These are phyloP conservation scores for Pseudisothecium myosuroides DNA, from an alignment of 225 moss, liverwort and hornwort species.

Conservation along the genomic window DNA sequence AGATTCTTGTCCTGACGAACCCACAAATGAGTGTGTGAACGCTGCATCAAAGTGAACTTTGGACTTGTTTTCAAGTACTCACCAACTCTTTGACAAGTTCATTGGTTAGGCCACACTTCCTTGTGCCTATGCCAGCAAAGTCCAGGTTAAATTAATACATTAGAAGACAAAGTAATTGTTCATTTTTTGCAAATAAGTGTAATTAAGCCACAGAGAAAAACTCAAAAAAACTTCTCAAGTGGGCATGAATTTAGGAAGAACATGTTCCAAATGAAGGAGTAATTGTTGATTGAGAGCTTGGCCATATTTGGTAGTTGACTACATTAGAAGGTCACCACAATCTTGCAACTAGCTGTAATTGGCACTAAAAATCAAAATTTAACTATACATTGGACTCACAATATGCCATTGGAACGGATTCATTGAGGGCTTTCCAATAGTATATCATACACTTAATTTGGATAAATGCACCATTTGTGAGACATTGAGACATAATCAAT, in stretches of 20 bases:
- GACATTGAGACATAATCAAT: not conserved
- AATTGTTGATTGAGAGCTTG: not conserved
- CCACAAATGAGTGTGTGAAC: not conserved
- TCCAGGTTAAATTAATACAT: not conserved
- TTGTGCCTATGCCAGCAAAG: not conserved
- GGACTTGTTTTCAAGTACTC: not conserved
- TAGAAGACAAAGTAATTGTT: not conserved
- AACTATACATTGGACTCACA: not conserved
- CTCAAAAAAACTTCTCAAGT: no score
- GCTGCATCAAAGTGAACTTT: not conserved
- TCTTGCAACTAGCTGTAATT: not conserved
- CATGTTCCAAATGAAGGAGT: not conserved
- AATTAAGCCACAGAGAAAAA: no score
- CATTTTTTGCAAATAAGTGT: not conserved
- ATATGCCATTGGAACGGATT: fast-evolving
- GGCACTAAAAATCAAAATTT: not conserved
- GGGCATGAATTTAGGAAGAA: not conserved
- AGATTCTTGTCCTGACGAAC: not conserved
- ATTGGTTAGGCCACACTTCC: not conserved
- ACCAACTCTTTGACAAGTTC: not conserved
- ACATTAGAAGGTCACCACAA: not conserved
- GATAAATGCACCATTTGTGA: not conserved
- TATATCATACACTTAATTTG: not conserved
- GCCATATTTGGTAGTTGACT: not conserved
- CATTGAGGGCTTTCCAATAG: not conserved